These are phyloP conservation scores for Coleophoma eucalyptorum DNA, from an alignment of 2,329 filamentous ascomycete genomes.

Conservation along the genomic window DNA sequence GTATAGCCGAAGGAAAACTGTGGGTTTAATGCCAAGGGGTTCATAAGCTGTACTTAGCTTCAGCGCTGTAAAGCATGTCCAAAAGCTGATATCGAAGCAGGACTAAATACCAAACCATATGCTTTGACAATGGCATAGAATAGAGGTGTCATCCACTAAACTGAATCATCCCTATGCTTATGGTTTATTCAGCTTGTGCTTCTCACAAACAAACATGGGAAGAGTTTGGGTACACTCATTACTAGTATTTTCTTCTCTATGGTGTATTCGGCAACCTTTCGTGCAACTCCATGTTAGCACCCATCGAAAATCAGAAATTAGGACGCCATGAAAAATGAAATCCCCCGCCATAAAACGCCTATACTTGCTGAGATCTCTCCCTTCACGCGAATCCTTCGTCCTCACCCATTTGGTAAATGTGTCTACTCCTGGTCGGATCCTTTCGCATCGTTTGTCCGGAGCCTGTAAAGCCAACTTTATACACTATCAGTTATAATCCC, in stretches of 20 bases:
- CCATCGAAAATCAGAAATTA: conserved; percentile 23
- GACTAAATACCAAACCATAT: too few relatives aligned
- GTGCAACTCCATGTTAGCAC: conserved; percentile 36
- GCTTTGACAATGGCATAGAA: too few relatives aligned
- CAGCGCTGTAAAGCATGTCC: too few relatives aligned
- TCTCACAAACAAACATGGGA: not conserved
- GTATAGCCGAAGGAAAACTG: too few relatives aligned
- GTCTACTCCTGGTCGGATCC: conserved; percentile 75
- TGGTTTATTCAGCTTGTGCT: not conserved
- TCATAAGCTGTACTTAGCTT: too few relatives aligned
- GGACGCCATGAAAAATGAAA: conserved; percentile 9
- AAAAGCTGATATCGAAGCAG: too few relatives aligned
- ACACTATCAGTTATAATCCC: conserved; percentile 23
- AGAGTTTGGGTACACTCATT: not conserved
- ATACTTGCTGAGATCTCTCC: conserved; percentile 27
- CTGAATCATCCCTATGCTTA: too few relatives aligned
- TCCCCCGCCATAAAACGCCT: conserved; percentile 25
- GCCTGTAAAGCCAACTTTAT: conserved; percentile 86
- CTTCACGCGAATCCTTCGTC: conserved; percentile 45
- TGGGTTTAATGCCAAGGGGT: too few relatives aligned
- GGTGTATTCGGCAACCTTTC: not conserved
- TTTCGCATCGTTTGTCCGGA: conserved; percentile 96
- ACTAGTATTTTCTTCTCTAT: not conserved
- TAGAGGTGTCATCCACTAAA: too few relatives aligned
- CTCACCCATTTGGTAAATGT: conserved; percentile 77